These are phyloP conservation scores for Bipolaris cookei DNA, from an alignment of 2,329 filamentous ascomycete genomes.

Conservation along the genomic window DNA sequence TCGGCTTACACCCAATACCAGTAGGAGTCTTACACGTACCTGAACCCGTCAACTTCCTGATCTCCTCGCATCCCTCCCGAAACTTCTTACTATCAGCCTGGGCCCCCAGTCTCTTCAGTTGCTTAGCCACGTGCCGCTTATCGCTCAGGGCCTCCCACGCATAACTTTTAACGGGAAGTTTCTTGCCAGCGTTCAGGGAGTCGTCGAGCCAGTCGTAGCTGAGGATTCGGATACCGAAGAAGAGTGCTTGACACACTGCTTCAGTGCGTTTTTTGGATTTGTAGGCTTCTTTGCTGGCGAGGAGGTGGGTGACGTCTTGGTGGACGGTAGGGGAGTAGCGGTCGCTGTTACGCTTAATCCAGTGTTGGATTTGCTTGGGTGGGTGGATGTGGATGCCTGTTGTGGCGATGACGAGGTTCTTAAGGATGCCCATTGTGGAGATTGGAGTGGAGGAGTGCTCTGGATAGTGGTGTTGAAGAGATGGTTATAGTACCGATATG, in stretches of 20 bases:
- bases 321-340: conserved; percentile 60
- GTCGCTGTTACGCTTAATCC: conserved; percentile 70
- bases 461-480: background rate
- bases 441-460: background rate
- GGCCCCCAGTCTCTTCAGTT: conserved; percentile 34
- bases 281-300: conserved; percentile 69
- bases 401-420: conserved; percentile 61
- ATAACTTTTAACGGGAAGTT: conserved; percentile 45
- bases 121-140: conserved; percentile 43
- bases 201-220: conserved; percentile 58
- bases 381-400: conserved; percentile 63
- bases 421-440: conserved; percentile 55
- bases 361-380: conserved; percentile 64
- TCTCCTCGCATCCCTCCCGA: conserved; percentile 39
- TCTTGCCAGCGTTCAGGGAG: conserved; percentile 49
- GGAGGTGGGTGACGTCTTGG: conserved; percentile 71
- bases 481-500: background rate
- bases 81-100: conserved; percentile 42
- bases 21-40: conserved; percentile 44
- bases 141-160: conserved; percentile 36
- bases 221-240: conserved; percentile 44
- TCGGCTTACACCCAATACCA: conserved; percentile 22
- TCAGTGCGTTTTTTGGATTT: conserved; percentile 61
- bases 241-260: conserved; percentile 30
- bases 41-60: conserved; percentile 40